Base-by-base conservation (phyloP, 768 basidiomycete species). In the Crucibulum laeve region DNA sequence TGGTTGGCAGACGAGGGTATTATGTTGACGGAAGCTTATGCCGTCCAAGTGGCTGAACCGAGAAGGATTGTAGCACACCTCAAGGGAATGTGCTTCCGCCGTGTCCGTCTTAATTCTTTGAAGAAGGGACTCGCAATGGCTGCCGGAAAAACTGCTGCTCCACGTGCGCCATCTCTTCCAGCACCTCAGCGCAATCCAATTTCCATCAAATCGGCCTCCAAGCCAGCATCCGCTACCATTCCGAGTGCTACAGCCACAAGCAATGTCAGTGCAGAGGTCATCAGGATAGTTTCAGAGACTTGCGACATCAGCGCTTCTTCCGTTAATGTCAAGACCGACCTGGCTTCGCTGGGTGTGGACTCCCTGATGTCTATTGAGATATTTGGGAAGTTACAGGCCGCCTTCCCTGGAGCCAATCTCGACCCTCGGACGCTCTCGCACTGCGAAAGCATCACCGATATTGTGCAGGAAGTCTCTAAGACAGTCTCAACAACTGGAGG, bases 21-120 rank as follows among this genome's bases (percentile, higher is more conserved):
- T n/a, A 65, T 81, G 26, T 49, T 76, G 0, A 70, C 71, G 0
- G 78, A 84, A 34, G 71, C 72, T 1, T 74, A 70, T 43, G 80
- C 77, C 0, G 56, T 83, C 10, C 65, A 65, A 32, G 56, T 62
- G 1, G 56, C 59, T 11, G 58, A 64, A 13, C 53, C 64, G 0
- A 59, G 57, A 1, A 49, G 53, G 18, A 63, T 87, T 18, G 71
- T 87, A 5, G 84, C 80, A 2, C 69, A 69, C 26, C 43, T 83
- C 18, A 74, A 75, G 49, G 76, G 71, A 2, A 78, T 82, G 46
- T 70, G 68, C 30, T 88, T 88, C 57, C 75, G 76, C 34, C 70
- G 74, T 25, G 68, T 85, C 13, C 68, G 69, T 1, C 59, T 84
- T 18, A 64, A 63, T 42, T 69, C 68, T 40, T 65, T 88, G 33